Evolutionary conservation across 2,329 filamentous ascomycete species (phyloP).

Genomic region (Macroventuria anomochaeta): DNA sequence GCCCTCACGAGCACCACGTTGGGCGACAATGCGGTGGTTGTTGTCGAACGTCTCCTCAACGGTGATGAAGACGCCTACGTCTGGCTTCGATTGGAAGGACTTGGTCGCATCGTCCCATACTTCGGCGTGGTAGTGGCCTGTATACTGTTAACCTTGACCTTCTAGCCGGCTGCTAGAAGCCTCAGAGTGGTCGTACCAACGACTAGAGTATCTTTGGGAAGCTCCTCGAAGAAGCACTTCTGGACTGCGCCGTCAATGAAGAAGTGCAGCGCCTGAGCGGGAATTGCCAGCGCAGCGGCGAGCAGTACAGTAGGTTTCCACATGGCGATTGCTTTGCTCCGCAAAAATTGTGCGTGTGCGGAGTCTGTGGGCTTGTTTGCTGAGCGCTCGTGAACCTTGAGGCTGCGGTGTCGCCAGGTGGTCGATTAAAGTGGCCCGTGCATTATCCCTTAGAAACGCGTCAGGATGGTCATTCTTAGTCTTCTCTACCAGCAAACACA

Average conservation of each 20-base stretch:
- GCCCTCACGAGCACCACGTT: conserved; percentile 76
- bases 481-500: neutral
- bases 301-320: conserved; percentile 64
- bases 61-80: conserved; percentile 84
- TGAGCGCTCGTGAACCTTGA: conserved; percentile 31
- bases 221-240: conserved; percentile 98
- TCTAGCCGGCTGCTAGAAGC: neutral
- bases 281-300: conserved; percentile 64
- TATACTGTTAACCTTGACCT: conserved; percentile 15
- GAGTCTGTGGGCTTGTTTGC: conserved; percentile 28
- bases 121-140: conserved; percentile 83
- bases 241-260: conserved; percentile 85
- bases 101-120: conserved; percentile 77
- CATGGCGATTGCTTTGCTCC: conserved; percentile 37
- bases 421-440: conserved; percentile 24
- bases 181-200: conserved; percentile 65
- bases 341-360: conserved; percentile 27
- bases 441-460: conserved; percentile 1
- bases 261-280: conserved; percentile 89
- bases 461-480: neutral
- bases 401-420: conserved; percentile 35
- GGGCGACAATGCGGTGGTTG: conserved; percentile 92
- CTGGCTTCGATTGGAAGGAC: conserved; percentile 74
- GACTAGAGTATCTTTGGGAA: conserved; percentile 95
- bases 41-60: conserved; percentile 98